Conservation (phyloP, 768 basidiomycete species). For the Glaciozyma antarctica region DNA sequence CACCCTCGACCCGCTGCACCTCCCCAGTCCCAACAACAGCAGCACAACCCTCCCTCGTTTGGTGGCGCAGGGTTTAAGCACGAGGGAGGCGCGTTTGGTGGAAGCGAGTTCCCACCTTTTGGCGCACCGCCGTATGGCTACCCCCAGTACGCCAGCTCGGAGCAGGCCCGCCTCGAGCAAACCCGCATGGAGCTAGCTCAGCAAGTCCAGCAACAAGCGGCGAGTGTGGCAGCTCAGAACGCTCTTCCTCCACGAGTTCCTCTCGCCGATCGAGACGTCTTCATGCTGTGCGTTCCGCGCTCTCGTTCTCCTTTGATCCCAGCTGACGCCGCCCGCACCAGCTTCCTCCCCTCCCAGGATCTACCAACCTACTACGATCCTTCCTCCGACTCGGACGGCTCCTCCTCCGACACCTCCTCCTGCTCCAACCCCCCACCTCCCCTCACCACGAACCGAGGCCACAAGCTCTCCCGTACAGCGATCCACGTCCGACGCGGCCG, state of each 20-base stretch:
- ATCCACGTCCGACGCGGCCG: constrained; percentile 19
- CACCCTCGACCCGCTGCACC: no score
- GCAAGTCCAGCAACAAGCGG: no score
- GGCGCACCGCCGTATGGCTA: no score
- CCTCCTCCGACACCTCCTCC: background rate
- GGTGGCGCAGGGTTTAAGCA: no score
- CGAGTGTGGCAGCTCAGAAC: no score
- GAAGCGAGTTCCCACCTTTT: no score
- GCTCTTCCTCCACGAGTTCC: background rate
- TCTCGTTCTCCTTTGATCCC: background rate
- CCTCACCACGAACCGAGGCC: constrained; percentile 32
- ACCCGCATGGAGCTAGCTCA: no score
- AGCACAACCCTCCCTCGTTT: no score
- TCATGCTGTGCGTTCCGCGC: constrained; percentile 1
- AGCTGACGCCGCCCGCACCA: constrained; percentile 5
- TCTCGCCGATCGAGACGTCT: constrained; percentile 1
- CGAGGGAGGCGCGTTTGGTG: no score
- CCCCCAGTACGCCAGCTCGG: no score
- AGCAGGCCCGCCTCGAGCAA: no score
- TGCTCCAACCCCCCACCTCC: background rate
- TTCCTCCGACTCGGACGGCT: constrained; percentile 12
- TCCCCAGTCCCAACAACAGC: no score
- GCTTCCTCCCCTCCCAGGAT: constrained; percentile 31
- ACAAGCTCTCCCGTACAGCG: constrained; percentile 29
- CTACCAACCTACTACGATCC: constrained; percentile 27